phyloP scores from a whole-genome alignment of 2,329 filamentous ascomycete species.

The Calonectria honghensis region DNA sequence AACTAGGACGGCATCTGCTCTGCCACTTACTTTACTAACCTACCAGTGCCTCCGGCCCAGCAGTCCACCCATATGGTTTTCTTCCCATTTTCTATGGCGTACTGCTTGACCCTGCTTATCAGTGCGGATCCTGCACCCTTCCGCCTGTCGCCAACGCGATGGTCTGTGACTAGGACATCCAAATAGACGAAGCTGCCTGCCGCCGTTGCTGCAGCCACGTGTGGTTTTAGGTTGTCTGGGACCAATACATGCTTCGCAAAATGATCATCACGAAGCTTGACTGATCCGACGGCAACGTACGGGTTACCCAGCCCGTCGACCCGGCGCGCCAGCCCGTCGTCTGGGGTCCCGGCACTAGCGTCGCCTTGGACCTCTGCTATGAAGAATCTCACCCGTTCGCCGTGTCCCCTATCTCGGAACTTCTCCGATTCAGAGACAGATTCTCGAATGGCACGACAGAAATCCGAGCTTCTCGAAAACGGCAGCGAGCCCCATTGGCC shows the following conservation, averaged over 20 bases:
- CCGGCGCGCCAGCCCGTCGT: constrained; percentile 43
- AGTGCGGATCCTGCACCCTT: constrained; percentile 45
- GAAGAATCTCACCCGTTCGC: constrained; percentile 54
- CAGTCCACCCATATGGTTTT: constrained; percentile 54
- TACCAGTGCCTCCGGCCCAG: constrained; percentile 52
- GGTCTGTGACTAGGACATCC: constrained; percentile 43
- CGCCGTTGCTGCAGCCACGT: constrained; percentile 38
- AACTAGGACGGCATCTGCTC: not conserved
- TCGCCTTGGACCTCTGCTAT: constrained; percentile 53
- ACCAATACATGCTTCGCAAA: constrained; percentile 41
- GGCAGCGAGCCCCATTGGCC: constrained; percentile 56
- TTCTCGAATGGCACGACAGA: constrained; percentile 47
- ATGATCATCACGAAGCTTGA: constrained; percentile 37
- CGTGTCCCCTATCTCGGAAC: constrained; percentile 49
- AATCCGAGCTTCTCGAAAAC: constrained; percentile 52
- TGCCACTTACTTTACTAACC: constrained; percentile 47
- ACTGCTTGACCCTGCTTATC: constrained; percentile 44
- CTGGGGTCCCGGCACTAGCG: constrained; percentile 27
- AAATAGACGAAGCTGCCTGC: constrained; percentile 46
- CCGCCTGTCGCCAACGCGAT: constrained; percentile 40
- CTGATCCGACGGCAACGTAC: constrained; percentile 45
- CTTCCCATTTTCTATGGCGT: constrained; percentile 43
- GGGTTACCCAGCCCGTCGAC: constrained; percentile 41
- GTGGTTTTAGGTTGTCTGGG: constrained; percentile 39
- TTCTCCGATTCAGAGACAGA: constrained; percentile 50